Base-by-base conservation (phyloP, 495 filamentous ascomycete genomes). In the Clavariopsis aquatica region DNA sequence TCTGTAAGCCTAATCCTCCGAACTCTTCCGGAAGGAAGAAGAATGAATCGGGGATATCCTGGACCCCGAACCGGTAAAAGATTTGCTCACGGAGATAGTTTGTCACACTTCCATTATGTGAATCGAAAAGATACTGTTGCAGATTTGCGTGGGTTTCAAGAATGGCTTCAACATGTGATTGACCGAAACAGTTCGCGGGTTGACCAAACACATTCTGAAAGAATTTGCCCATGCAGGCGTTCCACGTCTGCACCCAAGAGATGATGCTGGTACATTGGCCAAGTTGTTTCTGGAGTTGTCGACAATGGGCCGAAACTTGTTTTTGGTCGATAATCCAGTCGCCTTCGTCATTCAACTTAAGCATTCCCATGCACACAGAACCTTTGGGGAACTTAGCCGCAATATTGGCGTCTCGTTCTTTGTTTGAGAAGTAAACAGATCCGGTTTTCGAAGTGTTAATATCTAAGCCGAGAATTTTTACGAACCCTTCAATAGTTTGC, bases 161-260 rank as follows among this genome's bases (percentile, higher is more conserved):
- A 26, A 61, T 36, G 46, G 27, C 43, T 23, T 61, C 57, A n/a
- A 61, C 43, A 38, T 61, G 57, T 3, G 22, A 22, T 41, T 47
- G 57, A 24, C 57, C 57, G 52, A 61, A 61, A 47, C 57, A 61
- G 26, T 41, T 47, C 19, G 57, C 57, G 13, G 57, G 57, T 9
- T 53, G 22, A 22, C 57, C 57, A 47, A 61, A 61, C 7, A 26
- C 31, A 47, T 51, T 45, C 19, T 47, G 23, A 22, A 59, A 59
- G 56, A 59, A 59, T 15, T 41, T 31, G 8, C 56, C 56, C n/a
- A 59, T 59, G 41, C 56, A 59, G 31, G 34, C 24, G 41, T 59
- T 59, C 56, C 56, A 59, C 6, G 56, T 59, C 31, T 43, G 43
- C 10, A 59, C 28, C 56, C 56, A 59, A 13, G 23, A 27, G n/a